Base-by-base conservation (phyloP, 176 grass and related monocot genomes). In the Musa beccarii region DNA sequence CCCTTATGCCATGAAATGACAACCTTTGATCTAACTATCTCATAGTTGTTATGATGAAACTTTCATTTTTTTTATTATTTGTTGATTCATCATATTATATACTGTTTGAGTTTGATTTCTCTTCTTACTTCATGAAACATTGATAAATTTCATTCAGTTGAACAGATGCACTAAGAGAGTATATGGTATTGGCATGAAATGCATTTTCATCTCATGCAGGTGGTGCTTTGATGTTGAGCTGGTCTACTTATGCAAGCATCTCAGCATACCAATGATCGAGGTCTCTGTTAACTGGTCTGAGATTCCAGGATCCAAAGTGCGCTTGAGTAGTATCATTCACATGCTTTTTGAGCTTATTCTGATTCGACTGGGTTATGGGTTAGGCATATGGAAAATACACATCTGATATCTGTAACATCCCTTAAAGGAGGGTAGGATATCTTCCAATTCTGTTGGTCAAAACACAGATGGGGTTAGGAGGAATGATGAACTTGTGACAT, bases 161-260 rank as follows among this genome's bases (percentile, higher is more conserved):
- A 29, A 2, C 28, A 29, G 28, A 29, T 29, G 4, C 0, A 43
- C 4, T 6, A 43, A 43, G 34, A 34, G 29, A 43, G 34, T 6
- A 43, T 43, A 43, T 43, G 34, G 34, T 43, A 43, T 43, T 43
- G 3, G 34, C 6, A 43, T 43, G 34, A 43, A 43, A 43, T 43
- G 34, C 34, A 43, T 43, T 43, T 43, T 6, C 34, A 43, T 43
- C 34, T 43, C 34, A 51, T 76, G 29, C 79, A 99, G 90, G 77
- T 99, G 95, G 95, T 99, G 95, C 71, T 99, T 99, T 49, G 95
- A 99, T 55, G 95, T 99, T 49, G 90, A 99, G 83, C 59, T 94
- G 59, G 95, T 99, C 1, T 94, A 99, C 78, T 81, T 99, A 11
- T 99, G 90, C 83, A 99, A 99, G 68, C 82, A 76, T 59, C 84